Evolutionary conservation across 2,329 filamentous ascomycete genomes (phyloP), one percentile per base, ranked within the genome.

Genomic region (Aspergillus bombycis): DNA sequence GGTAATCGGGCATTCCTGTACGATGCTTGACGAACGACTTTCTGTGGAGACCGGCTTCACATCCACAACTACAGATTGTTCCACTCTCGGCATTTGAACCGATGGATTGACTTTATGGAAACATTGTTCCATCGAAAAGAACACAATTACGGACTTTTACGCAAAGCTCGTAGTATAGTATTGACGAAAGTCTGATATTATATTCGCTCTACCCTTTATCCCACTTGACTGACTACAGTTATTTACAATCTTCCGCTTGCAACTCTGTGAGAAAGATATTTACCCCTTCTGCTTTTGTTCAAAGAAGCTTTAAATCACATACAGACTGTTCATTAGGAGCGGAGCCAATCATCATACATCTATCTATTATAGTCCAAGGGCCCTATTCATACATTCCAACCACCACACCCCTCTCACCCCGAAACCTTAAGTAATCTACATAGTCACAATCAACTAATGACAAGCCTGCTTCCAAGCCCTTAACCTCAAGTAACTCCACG

Each of bases 401-500:
- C 12, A 28, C 12, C 41, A 26, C 45, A 16, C 14, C 6, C 21
- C n/a, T 14, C 10, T 26, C 19, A 21, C 28, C 48, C 28, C 28
- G 16, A 2, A 23, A 28, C 50, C 50, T 32, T 34, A 53, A 19
- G 9, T 16, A 52, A n/a, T 16, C 14, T 11, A n/a, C 4, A 34
- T 32, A 32, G 14, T 65, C 46, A 70, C 5, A 14, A 36, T 14
- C 14, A 12, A 14, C 5, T 7, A 6, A 65, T 71, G 69, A 62
- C 68, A 71, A 34, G 68, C 69, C 65, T 80, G 84, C 16, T 84
- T 83, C 66, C 80, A 84, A 64, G 77, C 84, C 46, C 79, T 72
- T 34, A 86, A 69, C 5, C 84, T 75, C 11, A 78, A 60, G 65
- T 85, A 86, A 67, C 86, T 86, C 62, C 85, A 86, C 0, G 84